A percentile compares a stretch with the other conserved stretches of the same genome.
These are phyloP conservation scores for Epichloe sibirici DNA, from an alignment of 2,329 filamentous ascomycete genomes.

Conservation along the genomic window DNA sequence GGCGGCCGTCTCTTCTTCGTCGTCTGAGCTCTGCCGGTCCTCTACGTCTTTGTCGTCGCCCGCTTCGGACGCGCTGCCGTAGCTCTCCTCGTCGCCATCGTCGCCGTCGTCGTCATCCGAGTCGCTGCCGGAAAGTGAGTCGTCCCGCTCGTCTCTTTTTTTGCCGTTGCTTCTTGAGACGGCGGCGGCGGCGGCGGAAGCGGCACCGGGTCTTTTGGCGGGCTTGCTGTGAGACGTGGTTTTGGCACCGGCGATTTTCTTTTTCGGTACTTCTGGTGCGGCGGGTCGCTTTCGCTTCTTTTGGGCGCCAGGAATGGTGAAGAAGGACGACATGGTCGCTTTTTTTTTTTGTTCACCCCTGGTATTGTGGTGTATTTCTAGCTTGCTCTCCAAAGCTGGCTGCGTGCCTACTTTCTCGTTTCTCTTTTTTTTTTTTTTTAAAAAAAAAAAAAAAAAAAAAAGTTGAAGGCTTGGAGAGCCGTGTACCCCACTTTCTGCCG, in stretches of 20 bases:
- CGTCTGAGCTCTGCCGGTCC: conserved; percentile 43
- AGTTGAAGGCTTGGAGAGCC: conserved; percentile 20
- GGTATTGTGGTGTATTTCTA: not conserved
- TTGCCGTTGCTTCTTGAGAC: conserved; percentile 26
- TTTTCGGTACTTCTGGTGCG: conserved; percentile 47
- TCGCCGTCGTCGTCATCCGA: conserved; percentile 62
- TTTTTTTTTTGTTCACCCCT: conserved; percentile 3
- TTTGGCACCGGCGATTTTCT: conserved; percentile 38
- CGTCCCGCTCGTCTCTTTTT: conserved; percentile 42
- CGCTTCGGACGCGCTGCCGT: conserved; percentile 28
- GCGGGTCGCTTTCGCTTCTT: conserved; percentile 75
- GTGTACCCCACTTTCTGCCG: conserved; percentile 7
- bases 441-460: conserved; percentile 24
- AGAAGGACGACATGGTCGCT: conserved; percentile 83
- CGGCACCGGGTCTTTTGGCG: not conserved
- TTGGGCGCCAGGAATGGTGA: conserved; percentile 74
- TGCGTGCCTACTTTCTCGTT: not conserved
- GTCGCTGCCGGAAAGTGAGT: conserved; percentile 79
- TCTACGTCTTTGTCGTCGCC: conserved; percentile 30
- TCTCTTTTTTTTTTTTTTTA: no score
- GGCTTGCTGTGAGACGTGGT: conserved; percentile 23
- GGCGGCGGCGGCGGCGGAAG: conserved; percentile 19
- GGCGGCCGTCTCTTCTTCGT: conserved; percentile 76
- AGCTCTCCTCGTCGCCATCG: no score
- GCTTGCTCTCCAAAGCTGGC: not conserved